A percentile compares a stretch with the other conserved stretches of the same genome.
Conservation (phyloP, 2,329 filamentous ascomycete genomes). For the Periconia digitata region DNA sequence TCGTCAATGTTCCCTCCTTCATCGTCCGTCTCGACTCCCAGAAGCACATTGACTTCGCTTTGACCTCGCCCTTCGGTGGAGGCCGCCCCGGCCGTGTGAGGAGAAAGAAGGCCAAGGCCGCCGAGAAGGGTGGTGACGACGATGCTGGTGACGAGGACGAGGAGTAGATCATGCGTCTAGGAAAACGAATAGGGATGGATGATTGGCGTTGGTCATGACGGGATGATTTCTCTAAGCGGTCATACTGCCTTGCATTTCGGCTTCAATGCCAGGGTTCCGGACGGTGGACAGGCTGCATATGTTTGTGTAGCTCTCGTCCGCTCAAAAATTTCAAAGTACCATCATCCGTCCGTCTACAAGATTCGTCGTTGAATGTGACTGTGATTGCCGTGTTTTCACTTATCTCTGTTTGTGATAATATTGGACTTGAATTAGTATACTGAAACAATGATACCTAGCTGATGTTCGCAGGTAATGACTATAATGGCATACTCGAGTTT, state of each 20-base stretch:
- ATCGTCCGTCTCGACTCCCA: constrained; percentile 99
- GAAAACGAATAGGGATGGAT: constrained; percentile 36
- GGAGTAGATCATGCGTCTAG: constrained; percentile 45
- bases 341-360: constrained; percentile 19
- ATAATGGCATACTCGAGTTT: too few relatives aligned
- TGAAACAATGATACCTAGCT: too few relatives aligned
- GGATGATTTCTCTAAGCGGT: constrained; percentile 34
- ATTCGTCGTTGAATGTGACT: too few relatives aligned
- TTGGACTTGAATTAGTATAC: too few relatives aligned
- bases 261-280: constrained; percentile 31
- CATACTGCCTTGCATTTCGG: constrained; percentile 30
- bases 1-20: constrained; percentile 99
- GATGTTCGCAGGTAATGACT: too few relatives aligned
- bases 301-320: constrained; percentile 29
- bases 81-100: constrained; percentile 95
- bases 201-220: constrained; percentile 41
- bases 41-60: constrained; percentile 99
- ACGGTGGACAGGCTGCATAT: constrained; percentile 31
- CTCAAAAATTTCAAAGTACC: constrained; percentile 37
- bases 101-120: constrained; percentile 99
- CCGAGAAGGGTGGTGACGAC: constrained; percentile 77
- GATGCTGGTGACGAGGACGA: constrained; percentile 92
- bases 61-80: constrained; percentile 96
- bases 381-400: too few relatives aligned
- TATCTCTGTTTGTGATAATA: too few relatives aligned